phyloP scores from a whole-genome alignment of 2,329 filamentous ascomycete genomes.

The Cladosporium colombiae region DNA sequence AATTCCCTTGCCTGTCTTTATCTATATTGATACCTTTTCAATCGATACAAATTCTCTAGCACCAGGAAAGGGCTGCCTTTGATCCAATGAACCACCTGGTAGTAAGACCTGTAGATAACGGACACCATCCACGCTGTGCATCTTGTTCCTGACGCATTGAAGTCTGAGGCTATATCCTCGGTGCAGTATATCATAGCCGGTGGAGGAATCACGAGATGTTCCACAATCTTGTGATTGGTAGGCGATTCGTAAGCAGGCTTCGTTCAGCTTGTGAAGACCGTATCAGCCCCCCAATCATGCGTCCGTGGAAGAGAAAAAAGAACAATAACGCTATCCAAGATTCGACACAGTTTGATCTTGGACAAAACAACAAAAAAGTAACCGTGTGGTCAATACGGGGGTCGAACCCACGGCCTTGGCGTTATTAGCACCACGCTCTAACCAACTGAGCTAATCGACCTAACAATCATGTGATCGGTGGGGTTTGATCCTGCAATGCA shows the following conservation, averaged over 20 bases:
- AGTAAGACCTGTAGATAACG: background rate
- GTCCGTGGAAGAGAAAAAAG: background rate
- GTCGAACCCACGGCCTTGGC: slow-evolving; percentile 18
- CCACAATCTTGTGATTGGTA: background rate
- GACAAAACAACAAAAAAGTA: background rate
- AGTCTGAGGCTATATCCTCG: background rate
- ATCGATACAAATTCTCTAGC: background rate
- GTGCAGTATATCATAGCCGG: background rate
- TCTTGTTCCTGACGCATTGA: background rate
- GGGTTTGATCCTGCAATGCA: no score
- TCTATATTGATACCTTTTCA: background rate
- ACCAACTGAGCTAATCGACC: slow-evolving; percentile 17
- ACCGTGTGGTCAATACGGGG: slow-evolving; percentile 13
- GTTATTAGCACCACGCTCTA: slow-evolving; percentile 21
- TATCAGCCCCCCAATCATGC: background rate
- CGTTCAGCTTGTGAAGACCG: background rate
- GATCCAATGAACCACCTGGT: background rate
- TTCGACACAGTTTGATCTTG: no score
- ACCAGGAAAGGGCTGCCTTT: background rate
- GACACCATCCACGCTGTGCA: background rate
- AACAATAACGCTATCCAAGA: background rate
- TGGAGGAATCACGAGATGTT: background rate
- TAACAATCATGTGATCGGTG: background rate
- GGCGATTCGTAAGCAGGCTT: background rate
- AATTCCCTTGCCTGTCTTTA: background rate